Base-by-base conservation (phyloP, 306 rosid species). In the Lathyrus tuberosus region DNA sequence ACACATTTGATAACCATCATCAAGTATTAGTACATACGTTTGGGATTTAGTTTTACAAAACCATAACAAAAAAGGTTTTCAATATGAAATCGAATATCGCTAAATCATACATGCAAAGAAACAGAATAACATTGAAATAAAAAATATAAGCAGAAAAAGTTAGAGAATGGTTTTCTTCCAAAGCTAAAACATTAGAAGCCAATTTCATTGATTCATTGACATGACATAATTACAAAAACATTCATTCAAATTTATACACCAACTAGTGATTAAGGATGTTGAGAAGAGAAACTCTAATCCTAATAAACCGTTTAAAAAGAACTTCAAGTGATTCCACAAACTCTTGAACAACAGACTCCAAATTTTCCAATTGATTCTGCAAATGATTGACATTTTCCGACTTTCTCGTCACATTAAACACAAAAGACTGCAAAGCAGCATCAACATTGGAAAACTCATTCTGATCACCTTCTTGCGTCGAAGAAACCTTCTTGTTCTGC, bases 371-470 rank as follows among this genome's bases (percentile, higher is more conserved):
- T 14, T 70, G 71, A 3, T 64, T 75, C 72, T 78, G 84, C 80
- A 84, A 54, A 20, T 78, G 53, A 64, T 47, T 41, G 20, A 69
- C 28, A 24, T 22, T 62, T 24, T 76, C 83, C 35, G 80, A 76
- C 37, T 75, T 81, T 38, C 62, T 62, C 44, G 79, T 18, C 51
- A 61, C 43, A 24, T 80, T 77, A 67, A 76, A 72, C 15, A 78
- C 83, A 73, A 81, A 76, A 1, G 80, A 76, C 12, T 78, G 85
- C 67, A 84, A 67, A n/a, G 83, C 82, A 43, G 78, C 74, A 78
- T 84, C 85, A 10, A 78, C 88, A 54, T 75, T 78, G 15, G 83
- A 37, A 61, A 81, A 81, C 47, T 84, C 88, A 59, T 81, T 84
- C 28, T 41, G 72, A 43, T 75, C 74, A 8, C 44, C 62, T 59